These are phyloP conservation scores for Epichloe sibirici DNA, from an alignment of 2,329 filamentous ascomycete species.

Conservation along the genomic window DNA sequence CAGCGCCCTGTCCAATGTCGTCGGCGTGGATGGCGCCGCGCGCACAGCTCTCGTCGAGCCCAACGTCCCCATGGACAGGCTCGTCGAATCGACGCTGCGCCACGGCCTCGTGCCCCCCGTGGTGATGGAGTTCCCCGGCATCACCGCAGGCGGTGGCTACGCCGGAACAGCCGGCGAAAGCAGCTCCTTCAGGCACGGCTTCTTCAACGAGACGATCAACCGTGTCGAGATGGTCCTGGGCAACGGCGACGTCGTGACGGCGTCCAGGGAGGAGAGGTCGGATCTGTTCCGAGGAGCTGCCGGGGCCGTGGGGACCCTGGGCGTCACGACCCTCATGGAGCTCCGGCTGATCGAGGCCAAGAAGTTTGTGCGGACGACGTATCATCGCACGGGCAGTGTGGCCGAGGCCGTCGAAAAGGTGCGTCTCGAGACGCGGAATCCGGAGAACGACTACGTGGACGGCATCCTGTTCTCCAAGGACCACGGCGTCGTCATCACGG, in stretches of 20 bases:
- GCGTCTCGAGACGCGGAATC: constrained; percentile 29
- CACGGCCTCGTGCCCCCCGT: constrained; percentile 60
- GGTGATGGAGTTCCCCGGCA: constrained; percentile 67
- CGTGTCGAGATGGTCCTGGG: constrained; percentile 58
- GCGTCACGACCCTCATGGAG: constrained; percentile 55
- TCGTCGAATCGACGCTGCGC: constrained; percentile 53
- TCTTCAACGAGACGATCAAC: constrained; percentile 54
- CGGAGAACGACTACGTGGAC: constrained; percentile 56
- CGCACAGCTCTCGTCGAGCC: constrained; percentile 59
- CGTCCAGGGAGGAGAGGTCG: constrained; percentile 26
- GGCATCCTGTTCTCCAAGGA: constrained; percentile 53
- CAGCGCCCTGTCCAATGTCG: constrained; percentile 48
- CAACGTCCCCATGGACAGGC: constrained; percentile 62
- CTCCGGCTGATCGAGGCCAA: constrained; percentile 48
- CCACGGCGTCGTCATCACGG: constrained; percentile 55
- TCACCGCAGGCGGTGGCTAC: constrained; percentile 61
- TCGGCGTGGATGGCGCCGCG: constrained; percentile 43
- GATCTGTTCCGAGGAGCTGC: constrained; percentile 57
- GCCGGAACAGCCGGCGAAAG: constrained; percentile 62
- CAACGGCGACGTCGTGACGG: constrained; percentile 49
- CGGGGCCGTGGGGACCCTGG: constrained; percentile 55
- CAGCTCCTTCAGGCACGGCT: constrained; percentile 56
- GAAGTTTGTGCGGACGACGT: constrained; percentile 49
- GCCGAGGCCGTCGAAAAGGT: constrained; percentile 36
- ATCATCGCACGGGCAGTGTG: constrained; percentile 40